phyloP scores from a whole-genome alignment of 768 basidiomycete species.

The Xerocomellus amylosporus region DNA sequence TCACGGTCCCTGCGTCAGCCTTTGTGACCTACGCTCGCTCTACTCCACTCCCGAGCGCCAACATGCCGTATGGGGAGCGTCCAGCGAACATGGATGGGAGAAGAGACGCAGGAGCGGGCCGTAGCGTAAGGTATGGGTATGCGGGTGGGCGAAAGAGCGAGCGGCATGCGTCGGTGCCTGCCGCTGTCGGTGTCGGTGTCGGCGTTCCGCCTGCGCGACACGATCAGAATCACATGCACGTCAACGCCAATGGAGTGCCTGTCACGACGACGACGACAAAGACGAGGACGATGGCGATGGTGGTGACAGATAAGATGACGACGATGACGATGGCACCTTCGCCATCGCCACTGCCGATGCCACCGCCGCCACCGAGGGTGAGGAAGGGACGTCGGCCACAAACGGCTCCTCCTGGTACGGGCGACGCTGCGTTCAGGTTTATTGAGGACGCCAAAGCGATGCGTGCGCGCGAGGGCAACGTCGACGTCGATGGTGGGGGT shows the following conservation, averaged over 20 bases:
- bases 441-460: slow-evolving; percentile 4
- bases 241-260: not conserved
- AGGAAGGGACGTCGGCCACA: slow-evolving; percentile 21
- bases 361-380: slow-evolving; percentile 4
- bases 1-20: slow-evolving; percentile 18
- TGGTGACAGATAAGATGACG: not conserved
- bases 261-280: not conserved
- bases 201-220: not conserved
- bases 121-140: not conserved
- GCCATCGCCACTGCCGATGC: too few species aligned
- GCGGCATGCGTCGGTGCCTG: not conserved
- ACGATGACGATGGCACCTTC: not conserved
- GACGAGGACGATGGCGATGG: not conserved
- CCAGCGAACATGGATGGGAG: not conserved
- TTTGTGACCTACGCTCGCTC: not conserved
- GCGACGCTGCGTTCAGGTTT: slow-evolving; percentile 15
- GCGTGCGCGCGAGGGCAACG: not conserved
- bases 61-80: not conserved
- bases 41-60: not conserved
- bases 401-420: slow-evolving; percentile 21
- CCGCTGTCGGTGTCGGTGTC: not conserved
- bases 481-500: not conserved
- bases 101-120: not conserved
- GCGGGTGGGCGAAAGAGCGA: not conserved
- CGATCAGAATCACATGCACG: not conserved